Conservation (phyloP, 75 land plant genomes). For the Pinus taeda region DNA sequence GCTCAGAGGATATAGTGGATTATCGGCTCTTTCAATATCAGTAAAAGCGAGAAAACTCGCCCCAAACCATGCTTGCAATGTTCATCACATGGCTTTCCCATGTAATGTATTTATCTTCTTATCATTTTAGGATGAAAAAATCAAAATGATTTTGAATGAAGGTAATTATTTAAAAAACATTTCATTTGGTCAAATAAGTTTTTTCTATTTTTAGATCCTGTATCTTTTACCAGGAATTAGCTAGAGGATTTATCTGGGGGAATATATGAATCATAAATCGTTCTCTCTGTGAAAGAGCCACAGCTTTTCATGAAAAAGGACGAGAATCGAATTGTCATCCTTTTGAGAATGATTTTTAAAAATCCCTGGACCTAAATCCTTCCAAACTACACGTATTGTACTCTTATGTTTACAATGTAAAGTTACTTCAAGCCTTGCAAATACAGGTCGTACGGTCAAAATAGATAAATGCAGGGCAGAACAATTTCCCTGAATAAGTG, state of each 20-base stretch:
- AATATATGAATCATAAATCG: neutral
- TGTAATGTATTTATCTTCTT: too few species aligned
- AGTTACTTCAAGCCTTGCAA: neutral
- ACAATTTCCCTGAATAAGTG: too few species aligned
- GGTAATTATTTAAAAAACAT: too few species aligned
- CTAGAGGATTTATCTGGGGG: neutral
- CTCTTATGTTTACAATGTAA: neutral
- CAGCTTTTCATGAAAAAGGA: neutral
- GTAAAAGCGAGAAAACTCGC: too few species aligned
- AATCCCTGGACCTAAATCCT: neutral
- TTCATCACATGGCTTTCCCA: too few species aligned
- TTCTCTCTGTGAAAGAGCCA: neutral
- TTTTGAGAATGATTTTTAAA: neutral
- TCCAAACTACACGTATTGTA: conserved; percentile 1
- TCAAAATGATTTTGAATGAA: too few species aligned
- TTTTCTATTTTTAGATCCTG: neutral
- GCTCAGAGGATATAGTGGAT: too few species aligned
- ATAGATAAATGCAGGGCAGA: too few species aligned
- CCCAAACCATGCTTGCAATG: too few species aligned
- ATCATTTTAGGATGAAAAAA: too few species aligned
- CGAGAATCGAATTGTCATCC: neutral
- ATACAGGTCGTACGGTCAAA: too few species aligned
- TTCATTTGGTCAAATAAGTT: neutral
- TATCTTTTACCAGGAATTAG: neutral
- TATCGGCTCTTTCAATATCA: too few species aligned